phyloP scores from a whole-genome alignment of 345 rosid genomes.

The Eucalyptus curtisii region DNA sequence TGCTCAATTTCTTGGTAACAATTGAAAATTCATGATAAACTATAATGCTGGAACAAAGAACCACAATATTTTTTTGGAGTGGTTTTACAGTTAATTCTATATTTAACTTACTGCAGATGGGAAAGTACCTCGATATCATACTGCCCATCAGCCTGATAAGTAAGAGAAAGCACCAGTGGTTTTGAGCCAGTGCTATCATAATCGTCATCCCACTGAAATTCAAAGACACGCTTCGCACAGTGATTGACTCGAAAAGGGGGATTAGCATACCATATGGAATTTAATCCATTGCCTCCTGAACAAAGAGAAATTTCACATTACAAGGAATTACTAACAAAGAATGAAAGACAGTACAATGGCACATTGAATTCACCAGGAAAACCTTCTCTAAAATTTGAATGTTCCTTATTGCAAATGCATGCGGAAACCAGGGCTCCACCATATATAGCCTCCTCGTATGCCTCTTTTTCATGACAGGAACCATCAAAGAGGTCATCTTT shows the following conservation, averaged over 20 bases:
- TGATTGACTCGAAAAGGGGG: constrained; percentile 88
- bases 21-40: not conserved
- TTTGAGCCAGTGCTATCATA: constrained; percentile 29
- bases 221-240: constrained; percentile 35
- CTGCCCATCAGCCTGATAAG: constrained; percentile 43
- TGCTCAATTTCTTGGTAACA: not conserved
- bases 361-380: constrained; percentile 35
- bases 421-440: constrained; percentile 64
- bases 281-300: constrained; percentile 38
- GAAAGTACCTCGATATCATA: constrained; percentile 55
- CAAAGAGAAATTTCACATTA: not conserved
- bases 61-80: not conserved
- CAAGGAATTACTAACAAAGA: not conserved
- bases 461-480: constrained; percentile 34
- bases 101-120: not conserved
- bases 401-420: constrained; percentile 53
- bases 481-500: constrained; percentile 64
- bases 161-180: constrained; percentile 23
- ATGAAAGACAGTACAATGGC: not conserved
- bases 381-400: constrained; percentile 21
- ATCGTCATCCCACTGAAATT: constrained; percentile 69
- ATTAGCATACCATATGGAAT: constrained; percentile 53
- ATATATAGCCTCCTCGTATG: constrained; percentile 31
- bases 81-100: not conserved
- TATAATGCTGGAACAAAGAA: not conserved